Evolutionary conservation across 1,284 basidiomycete species (phyloP), one percentile per base, ranked within the genome.

Genomic region (Trichosporon sp.): DNA sequence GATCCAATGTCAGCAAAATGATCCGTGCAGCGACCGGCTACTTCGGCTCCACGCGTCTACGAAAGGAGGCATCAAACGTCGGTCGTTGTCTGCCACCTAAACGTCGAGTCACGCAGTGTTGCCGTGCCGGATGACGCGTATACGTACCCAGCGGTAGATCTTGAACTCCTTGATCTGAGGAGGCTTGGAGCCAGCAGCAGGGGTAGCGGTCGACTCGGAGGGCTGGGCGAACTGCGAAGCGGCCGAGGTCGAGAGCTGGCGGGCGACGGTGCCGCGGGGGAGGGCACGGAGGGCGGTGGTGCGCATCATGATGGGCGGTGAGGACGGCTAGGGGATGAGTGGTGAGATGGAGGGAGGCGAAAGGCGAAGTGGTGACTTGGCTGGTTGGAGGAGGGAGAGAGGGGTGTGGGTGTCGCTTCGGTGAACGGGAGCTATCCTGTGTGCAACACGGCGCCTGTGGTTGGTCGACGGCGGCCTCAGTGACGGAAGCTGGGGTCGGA

Each of bases 121-220:
- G 29, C 56, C 5, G 29, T 6, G 35, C 38, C 25, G 62, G 7
- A n/a, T 31, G 35, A 23, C 9, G 34, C 65, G 31, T 15, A 32
- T 56, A 85, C 88, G 67, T 68, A 93, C 92, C 93, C 94, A 97
- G 82, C 94, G 91, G 85, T 98, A 98, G 76, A 97, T 94, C 87
- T 95, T 92, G 87, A 98, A 96, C 84, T 92, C 90, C 86, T 97
- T 97, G 72, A 85, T 82, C 71, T 85, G 73, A 42, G 85, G 81
- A 51, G 79, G 75, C 77, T 85, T 84, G n/a, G 65, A 18, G 60
- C 65, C 58, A 23, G 69, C 64, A 21, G 78, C 75, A 5, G 79
- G 76, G 8, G 77, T 74, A 1, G 75, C 73, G 11, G 75, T 72
- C 2, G 75, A 67, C 27, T 74, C 68, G 60, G 69, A 65, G 44